A percentile compares a stretch with the other conserved stretches of the same genome.
phyloP scores from a whole-genome alignment of 2,329 filamentous ascomycete genomes.

The Rutstroemia sp. region DNA sequence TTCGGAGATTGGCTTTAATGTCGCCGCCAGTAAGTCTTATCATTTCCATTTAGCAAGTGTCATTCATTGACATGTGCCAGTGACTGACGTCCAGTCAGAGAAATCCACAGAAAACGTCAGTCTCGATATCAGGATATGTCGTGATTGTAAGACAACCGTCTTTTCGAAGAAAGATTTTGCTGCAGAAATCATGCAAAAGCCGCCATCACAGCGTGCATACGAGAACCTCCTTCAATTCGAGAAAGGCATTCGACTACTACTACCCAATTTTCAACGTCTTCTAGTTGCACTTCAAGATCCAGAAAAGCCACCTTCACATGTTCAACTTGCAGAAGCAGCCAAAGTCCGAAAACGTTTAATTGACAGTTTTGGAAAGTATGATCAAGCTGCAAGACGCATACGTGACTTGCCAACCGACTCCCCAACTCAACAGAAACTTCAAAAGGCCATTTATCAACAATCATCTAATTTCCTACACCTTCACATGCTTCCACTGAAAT shows the following conservation, averaged over 20 bases:
- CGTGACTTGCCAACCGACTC: conserved; percentile 59
- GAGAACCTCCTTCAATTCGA: conserved; percentile 65
- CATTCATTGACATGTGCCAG: conserved; percentile 23
- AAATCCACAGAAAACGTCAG: conserved; percentile 48
- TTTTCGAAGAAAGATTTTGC: conserved; percentile 64
- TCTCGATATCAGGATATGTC: conserved; percentile 85
- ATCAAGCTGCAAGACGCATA: conserved; percentile 59
- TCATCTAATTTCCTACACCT: conserved; percentile 62
- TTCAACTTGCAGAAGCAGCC: conserved; percentile 59
- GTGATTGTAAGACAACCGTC: conserved; percentile 69
- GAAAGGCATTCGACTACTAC: conserved; percentile 57
- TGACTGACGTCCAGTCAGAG: conserved; percentile 36
- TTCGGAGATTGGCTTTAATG: conserved; percentile 71
- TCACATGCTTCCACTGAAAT: conserved; percentile 67
- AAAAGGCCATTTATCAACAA: conserved; percentile 63
- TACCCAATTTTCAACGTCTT: conserved; percentile 64
- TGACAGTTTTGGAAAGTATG: conserved; percentile 65
- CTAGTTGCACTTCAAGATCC: conserved; percentile 58
- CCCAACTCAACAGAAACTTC: conserved; percentile 54
- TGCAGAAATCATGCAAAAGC: conserved; percentile 46
- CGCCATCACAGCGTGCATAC: conserved; percentile 57
- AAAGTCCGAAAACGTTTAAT: conserved; percentile 65
- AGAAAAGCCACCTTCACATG: conserved; percentile 38
- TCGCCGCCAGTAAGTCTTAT: conserved; percentile 52
- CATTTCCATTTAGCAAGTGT: neutral